Conservation (phyloP, 345 rosid species). For the Rubroshorea leprosula region DNA sequence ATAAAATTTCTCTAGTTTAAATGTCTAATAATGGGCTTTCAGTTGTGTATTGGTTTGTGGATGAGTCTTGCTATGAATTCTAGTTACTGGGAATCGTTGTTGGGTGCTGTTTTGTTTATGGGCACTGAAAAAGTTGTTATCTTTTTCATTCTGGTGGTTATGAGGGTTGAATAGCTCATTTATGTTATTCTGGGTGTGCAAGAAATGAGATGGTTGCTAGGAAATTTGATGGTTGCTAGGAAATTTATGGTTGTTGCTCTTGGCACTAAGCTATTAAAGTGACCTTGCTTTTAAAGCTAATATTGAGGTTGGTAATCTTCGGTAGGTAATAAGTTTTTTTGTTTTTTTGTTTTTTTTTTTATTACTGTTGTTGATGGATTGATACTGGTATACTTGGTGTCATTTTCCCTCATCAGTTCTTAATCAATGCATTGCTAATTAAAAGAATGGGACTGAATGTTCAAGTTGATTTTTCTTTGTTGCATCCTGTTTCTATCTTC, state of each 20-base stretch:
- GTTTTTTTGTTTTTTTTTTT: neutral
- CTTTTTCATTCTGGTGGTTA: neutral
- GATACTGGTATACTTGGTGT: neutral
- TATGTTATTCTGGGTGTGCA: conserved; percentile 7
- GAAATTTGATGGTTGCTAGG: conserved; percentile 6
- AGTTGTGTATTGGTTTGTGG: no score
- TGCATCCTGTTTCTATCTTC: neutral
- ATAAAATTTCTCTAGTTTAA: neutral
- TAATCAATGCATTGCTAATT: neutral
- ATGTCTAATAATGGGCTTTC: no score
- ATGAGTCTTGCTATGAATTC: no score
- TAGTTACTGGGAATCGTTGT: no score
- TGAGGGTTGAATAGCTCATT: neutral
- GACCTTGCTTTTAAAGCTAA: neutral
- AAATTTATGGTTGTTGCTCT: conserved; percentile 9
- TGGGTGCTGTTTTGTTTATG: no score
- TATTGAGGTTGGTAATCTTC: conserved; percentile 1
- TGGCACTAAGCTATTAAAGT: conserved; percentile 2
- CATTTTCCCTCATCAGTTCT: neutral
- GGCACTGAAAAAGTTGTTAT: neutral
- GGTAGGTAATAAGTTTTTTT: conserved; percentile 16
- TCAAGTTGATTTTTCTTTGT: neutral
- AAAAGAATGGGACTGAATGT: neutral
- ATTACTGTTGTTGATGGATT: neutral
- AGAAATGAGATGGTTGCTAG: conserved; percentile 11